Evolutionary conservation across 108 stramenopile species (phyloP).

Genomic region (Nannochloropsis gaditana): DNA sequence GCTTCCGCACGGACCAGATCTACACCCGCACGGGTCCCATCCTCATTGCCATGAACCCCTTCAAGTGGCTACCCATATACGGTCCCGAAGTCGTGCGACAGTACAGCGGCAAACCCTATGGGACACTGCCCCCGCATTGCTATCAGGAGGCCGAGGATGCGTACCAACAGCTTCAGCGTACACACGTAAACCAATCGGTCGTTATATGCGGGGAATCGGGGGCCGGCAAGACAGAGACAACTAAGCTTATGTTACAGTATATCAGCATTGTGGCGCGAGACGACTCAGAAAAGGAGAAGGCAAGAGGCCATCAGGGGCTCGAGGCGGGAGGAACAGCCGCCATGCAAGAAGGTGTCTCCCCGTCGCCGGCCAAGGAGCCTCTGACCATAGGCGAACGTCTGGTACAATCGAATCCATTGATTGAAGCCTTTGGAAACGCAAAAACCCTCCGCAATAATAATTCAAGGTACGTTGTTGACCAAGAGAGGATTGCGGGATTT

Average conservation of each 20-base stretch:
- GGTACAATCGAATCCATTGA: conserved; percentile 18
- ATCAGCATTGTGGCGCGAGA: conserved; percentile 48
- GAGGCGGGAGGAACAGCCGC: no score
- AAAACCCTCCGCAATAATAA: conserved; percentile 82
- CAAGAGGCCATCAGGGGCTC: not conserved
- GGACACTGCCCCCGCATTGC: conserved; percentile 29
- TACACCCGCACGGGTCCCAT: conserved; percentile 56
- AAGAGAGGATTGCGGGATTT: no score
- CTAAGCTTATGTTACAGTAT: conserved; percentile 59
- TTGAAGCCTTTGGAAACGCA: conserved; percentile 87
- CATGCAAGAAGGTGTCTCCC: no score
- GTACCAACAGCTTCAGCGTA: conserved; percentile 24
- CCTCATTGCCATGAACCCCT: conserved; percentile 54
- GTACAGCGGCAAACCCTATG: conserved; percentile 24
- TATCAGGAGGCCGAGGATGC: conserved; percentile 36
- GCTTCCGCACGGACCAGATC: conserved; percentile 47
- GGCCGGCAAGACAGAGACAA: conserved; percentile 46
- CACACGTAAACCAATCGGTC: conserved; percentile 35
- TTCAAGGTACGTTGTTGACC: conserved; percentile 33
- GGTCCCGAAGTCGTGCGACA: conserved; percentile 19
- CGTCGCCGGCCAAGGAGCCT: no score
- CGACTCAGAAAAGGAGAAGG: conserved; percentile 24
- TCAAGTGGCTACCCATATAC: conserved; percentile 42
- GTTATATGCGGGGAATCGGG: conserved; percentile 42
- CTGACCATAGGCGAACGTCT: conserved; percentile 38